These are phyloP conservation scores for Helotiales sp. DNA, from an alignment of 2,329 filamentous ascomycete species.

Conservation along the genomic window DNA sequence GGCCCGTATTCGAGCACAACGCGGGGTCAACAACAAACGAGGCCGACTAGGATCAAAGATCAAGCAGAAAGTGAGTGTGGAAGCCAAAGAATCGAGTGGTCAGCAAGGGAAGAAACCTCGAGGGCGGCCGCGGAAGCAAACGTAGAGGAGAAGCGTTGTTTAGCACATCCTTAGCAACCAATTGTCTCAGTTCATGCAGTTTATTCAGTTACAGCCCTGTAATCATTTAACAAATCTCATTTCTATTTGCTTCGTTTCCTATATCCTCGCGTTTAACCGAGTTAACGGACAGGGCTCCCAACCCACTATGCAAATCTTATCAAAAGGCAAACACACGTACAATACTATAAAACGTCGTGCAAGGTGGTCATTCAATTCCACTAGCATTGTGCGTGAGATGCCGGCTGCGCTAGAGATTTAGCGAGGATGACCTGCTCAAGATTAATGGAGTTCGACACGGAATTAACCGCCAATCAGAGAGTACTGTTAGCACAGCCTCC, in stretches of 20 bases:
- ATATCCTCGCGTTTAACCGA: background rate
- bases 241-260: background rate
- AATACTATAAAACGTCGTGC: background rate
- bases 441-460: too few relatives aligned
- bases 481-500: too few relatives aligned
- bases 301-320: background rate
- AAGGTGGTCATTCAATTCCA: background rate
- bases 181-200: background rate
- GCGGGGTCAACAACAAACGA: background rate
- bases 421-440: too few relatives aligned
- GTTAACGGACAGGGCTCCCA: background rate
- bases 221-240: background rate
- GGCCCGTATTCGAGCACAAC: background rate
- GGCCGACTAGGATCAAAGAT: background rate
- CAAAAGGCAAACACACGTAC: background rate
- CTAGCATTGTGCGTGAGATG: background rate
- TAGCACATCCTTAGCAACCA: background rate
- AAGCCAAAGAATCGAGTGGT: background rate
- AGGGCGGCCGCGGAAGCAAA: background rate
- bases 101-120: background rate
- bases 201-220: background rate
- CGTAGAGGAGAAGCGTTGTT: background rate
- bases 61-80: background rate
- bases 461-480: too few relatives aligned
- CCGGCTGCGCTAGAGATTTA: too few relatives aligned